Conservation (phyloP, 2,329 filamentous ascomycete genomes). For the Fusarium lyarnte region DNA sequence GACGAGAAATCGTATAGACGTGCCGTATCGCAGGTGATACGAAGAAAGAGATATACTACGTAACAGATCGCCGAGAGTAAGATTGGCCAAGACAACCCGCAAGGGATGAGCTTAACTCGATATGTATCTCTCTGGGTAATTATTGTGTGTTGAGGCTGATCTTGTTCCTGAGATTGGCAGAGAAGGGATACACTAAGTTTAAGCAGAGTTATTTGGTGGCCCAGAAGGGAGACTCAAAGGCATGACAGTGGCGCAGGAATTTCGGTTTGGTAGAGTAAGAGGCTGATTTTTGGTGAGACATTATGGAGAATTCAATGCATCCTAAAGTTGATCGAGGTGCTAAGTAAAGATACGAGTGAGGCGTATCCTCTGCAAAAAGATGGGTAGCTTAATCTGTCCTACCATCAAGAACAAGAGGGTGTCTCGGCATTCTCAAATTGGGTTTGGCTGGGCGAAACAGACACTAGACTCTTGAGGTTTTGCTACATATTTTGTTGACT, state of each 20-base stretch:
- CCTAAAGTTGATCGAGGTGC: not conserved
- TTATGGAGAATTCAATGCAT: conserved; percentile 15
- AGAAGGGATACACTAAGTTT: conserved; percentile 23
- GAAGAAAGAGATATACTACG: not conserved
- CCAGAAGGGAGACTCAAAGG: conserved; percentile 28
- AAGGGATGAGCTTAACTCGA: conserved; percentile 22
- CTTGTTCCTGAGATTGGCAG: conserved; percentile 11
- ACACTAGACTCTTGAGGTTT: conserved; percentile 26
- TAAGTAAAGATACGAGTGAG: conserved; percentile 27
- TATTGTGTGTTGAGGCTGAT: conserved; percentile 8
- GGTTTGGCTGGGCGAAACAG: conserved; percentile 18
- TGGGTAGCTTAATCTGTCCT: not conserved
- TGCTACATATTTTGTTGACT: not conserved
- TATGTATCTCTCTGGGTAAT: not conserved
- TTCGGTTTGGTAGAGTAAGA: conserved; percentile 30
- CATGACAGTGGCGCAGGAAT: conserved; percentile 30
- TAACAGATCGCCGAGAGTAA: conserved; percentile 8
- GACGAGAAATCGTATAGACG: conserved; percentile 11
- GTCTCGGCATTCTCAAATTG: conserved; percentile 22
- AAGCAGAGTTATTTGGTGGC: conserved; percentile 1
- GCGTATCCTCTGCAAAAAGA: not conserved
- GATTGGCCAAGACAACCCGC: conserved; percentile 10
- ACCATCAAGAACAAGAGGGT: conserved; percentile 26
- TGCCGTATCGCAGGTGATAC: conserved; percentile 12
- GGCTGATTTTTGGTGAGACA: conserved; percentile 31